Conservation (phyloP, 1,139 yeast species). For the Nakaseomyces uthaithaninus region DNA sequence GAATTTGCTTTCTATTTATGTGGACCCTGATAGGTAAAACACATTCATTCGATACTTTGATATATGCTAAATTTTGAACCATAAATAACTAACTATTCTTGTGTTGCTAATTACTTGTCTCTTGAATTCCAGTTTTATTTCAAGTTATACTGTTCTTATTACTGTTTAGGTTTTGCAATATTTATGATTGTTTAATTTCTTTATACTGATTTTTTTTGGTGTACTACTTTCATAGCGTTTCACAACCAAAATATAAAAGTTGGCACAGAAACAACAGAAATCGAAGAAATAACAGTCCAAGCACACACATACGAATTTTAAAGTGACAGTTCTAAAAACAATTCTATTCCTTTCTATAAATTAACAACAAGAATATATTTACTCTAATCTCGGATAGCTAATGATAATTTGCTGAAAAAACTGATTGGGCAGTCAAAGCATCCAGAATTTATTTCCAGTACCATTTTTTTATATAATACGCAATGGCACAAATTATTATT, state of each 20-base stretch:
- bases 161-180: background rate
- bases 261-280: background rate
- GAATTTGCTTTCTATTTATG: conserved; percentile 26
- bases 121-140: no score
- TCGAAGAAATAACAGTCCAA: background rate
- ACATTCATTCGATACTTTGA: conserved; percentile 19
- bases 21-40: conserved; percentile 26
- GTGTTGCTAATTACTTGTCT: conserved; percentile 7
- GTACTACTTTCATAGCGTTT: background rate
- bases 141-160: background rate
- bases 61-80: conserved; percentile 22
- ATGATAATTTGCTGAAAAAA: no score
- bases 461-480: conserved; percentile 9
- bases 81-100: conserved; percentile 11
- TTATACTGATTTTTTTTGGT: conserved; percentile 8
- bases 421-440: background rate
- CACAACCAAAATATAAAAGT: background rate
- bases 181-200: no score
- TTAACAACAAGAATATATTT: background rate
- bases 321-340: no score
- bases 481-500: conserved; percentile 7
- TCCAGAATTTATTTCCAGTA: conserved; percentile 2
- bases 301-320: background rate
- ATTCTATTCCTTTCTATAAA: no score
- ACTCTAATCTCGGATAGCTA: no score